A percentile compares a stretch with the other conserved stretches of the same genome.
Conservation (phyloP, 2,329 filamentous ascomycete species). For the Pyricularia pennisetigena region DNA sequence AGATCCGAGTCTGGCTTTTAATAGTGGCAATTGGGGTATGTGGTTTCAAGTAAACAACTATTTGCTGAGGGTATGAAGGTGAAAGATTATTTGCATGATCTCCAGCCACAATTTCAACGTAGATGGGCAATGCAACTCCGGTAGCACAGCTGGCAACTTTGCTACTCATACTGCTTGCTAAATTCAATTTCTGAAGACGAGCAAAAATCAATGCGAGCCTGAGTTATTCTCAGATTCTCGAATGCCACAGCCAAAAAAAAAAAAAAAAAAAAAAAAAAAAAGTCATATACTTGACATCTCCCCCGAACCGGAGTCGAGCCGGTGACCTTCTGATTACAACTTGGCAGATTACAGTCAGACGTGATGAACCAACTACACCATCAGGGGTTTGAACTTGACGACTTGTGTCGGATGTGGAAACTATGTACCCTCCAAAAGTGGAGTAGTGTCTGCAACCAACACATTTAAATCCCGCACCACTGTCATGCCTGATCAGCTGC, state of each 20-base stretch:
- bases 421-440: not conserved
- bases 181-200: not conserved
- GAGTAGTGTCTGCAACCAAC: not conserved
- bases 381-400: not conserved
- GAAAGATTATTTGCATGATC: too few relatives aligned
- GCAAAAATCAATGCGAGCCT: not conserved
- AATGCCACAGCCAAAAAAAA: not conserved
- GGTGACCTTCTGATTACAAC: constrained; percentile 1
- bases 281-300: not conserved
- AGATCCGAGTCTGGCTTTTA: too few relatives aligned
- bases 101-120: too few relatives aligned
- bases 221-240: too few relatives aligned
- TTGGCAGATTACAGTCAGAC: not conserved
- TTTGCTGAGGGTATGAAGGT: too few relatives aligned
- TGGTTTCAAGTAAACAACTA: too few relatives aligned
- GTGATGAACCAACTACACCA: constrained; percentile 2
- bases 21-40: too few relatives aligned
- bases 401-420: not conserved
- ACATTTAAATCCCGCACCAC: not conserved
- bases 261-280: not conserved
- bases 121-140: too few relatives aligned
- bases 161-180: too few relatives aligned
- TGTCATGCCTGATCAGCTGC: not conserved
- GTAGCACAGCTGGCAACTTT: too few relatives aligned
- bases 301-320: constrained; percentile 1